These are phyloP conservation scores for Gremmenia infestans DNA, from an alignment of 2,329 filamentous ascomycete species.

Conservation along the genomic window DNA sequence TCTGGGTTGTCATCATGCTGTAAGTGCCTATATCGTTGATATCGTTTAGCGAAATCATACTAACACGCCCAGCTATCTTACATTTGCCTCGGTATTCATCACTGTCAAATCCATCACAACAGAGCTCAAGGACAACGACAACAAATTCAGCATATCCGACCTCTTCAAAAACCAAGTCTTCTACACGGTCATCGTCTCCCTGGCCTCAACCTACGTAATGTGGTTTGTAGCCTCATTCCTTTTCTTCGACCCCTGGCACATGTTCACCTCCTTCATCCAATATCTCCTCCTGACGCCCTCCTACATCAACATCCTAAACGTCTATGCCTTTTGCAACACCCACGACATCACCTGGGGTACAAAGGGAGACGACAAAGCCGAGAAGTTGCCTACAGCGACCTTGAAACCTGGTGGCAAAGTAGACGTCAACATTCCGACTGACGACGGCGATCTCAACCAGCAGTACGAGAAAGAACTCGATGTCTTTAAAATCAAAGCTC, in stretches of 20 bases:
- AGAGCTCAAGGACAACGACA: constrained; percentile 53
- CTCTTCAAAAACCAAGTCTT: constrained; percentile 87
- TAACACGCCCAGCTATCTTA: constrained; percentile 59
- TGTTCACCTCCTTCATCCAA: constrained; percentile 93
- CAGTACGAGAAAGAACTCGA: constrained; percentile 85
- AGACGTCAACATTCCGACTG: constrained; percentile 77
- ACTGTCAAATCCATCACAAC: constrained; percentile 78
- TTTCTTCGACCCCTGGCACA: constrained; percentile 99
- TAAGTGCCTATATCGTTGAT: constrained; percentile 41
- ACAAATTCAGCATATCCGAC: constrained; percentile 61
- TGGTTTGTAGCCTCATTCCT: constrained; percentile 88
- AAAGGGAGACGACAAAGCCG: constrained; percentile 94
- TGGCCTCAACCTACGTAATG: constrained; percentile 86
- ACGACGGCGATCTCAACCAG: constrained; percentile 90
- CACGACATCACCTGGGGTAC: constrained; percentile 98
- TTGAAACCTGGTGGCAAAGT: constrained; percentile 94
- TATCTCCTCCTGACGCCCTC: constrained; percentile 93
- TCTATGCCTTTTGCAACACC: constrained; percentile 98
- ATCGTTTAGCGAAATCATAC: not conserved
- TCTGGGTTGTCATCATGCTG: constrained; percentile 95
- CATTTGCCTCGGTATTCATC: constrained; percentile 93
- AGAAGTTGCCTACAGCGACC: constrained; percentile 81
- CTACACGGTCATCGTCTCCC: constrained; percentile 87
- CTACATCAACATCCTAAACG: constrained; percentile 97
- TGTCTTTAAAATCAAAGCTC: constrained; percentile 69